These are phyloP conservation scores for Kappamyces sp. DNA, from an alignment of 192 early-diverging fungal genomes.

Conservation along the genomic window DNA sequence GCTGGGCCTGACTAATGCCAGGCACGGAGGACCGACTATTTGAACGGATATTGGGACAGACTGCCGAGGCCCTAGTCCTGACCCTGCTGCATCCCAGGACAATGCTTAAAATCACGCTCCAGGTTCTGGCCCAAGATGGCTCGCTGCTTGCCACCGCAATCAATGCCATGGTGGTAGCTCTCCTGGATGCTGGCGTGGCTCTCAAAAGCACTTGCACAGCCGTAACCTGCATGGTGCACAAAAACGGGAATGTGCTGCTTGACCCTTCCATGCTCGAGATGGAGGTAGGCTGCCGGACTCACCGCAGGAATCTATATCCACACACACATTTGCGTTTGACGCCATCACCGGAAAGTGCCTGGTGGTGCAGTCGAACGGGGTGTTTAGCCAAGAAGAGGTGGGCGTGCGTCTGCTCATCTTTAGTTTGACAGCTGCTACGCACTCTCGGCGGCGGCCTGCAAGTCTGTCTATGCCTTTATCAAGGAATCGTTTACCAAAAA, in stretches of 20 bases:
- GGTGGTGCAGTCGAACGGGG: conserved; percentile 67
- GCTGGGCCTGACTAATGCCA: conserved; percentile 10
- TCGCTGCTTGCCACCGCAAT: conserved; percentile 71
- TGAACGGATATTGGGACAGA: conserved; percentile 63
- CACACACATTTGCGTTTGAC: conserved; percentile 83
- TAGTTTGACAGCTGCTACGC: conserved; percentile 39
- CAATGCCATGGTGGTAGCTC: conserved; percentile 77
- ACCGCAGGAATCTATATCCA: conserved; percentile 52
- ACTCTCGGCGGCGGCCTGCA: conserved; percentile 28
- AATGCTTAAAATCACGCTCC: conserved; percentile 76
- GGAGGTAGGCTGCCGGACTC: conserved; percentile 32
- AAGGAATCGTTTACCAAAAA: conserved; percentile 56
- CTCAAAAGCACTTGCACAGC: conserved; percentile 63
- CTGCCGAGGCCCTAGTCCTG: conserved; percentile 70
- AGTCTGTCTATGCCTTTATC: conserved; percentile 60
- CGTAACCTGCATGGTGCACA: conserved; percentile 63
- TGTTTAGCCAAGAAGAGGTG: conserved; percentile 65
- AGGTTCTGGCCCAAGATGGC: conserved; percentile 82
- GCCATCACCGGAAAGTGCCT: conserved; percentile 42
- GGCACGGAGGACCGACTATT: conserved; percentile 67
- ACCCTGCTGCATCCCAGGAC: conserved; percentile 83
- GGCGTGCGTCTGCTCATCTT: not conserved
- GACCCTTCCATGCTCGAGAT: conserved; percentile 79
- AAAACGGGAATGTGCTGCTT: conserved; percentile 51
- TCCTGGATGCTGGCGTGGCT: conserved; percentile 87